Conservation (phyloP, 306 rosid genomes). For the Pyrus pyrifolia region DNA sequence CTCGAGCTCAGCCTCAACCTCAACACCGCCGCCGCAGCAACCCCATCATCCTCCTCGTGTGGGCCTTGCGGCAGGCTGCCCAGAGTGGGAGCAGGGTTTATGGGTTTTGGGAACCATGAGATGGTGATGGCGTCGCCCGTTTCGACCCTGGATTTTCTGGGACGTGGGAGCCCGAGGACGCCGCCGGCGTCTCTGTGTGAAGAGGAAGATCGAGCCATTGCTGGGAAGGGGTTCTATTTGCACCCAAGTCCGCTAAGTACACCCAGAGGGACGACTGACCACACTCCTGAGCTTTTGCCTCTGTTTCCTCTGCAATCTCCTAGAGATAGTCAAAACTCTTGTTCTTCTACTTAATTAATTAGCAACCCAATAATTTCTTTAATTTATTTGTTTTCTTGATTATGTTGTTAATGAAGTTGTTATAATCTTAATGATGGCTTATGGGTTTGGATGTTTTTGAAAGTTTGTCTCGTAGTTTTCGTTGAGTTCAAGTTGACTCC, state of each 20-base stretch:
- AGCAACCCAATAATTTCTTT: neutral
- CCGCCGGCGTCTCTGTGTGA: conserved; percentile 42
- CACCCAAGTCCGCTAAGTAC: conserved; percentile 55
- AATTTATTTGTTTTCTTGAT: neutral
- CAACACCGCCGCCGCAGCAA: neutral
- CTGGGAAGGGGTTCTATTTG: conserved; percentile 70
- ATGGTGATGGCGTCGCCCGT: conserved; percentile 57
- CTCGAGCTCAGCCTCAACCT: conserved; percentile 43
- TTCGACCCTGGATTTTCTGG: conserved; percentile 60
- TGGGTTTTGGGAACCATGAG: conserved; percentile 7
- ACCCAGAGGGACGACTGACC: conserved; percentile 42
- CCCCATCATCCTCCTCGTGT: conserved; percentile 11
- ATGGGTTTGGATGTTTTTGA: neutral
- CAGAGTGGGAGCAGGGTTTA: neutral
- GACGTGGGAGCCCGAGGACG: conserved; percentile 58
- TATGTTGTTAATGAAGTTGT: neutral
- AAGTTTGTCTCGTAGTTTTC: neutral
- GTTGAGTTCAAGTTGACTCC: too few relatives aligned
- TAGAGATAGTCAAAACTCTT: neutral
- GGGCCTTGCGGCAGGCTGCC: neutral
- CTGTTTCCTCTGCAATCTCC: conserved; percentile 87
- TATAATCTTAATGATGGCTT: neutral
- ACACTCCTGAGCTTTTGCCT: conserved; percentile 56
- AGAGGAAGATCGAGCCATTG: conserved; percentile 50
- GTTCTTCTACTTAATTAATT: neutral